Evolutionary conservation across 306 rosid genomes (phyloP).

Genomic region (Prosopis cineraria): DNA sequence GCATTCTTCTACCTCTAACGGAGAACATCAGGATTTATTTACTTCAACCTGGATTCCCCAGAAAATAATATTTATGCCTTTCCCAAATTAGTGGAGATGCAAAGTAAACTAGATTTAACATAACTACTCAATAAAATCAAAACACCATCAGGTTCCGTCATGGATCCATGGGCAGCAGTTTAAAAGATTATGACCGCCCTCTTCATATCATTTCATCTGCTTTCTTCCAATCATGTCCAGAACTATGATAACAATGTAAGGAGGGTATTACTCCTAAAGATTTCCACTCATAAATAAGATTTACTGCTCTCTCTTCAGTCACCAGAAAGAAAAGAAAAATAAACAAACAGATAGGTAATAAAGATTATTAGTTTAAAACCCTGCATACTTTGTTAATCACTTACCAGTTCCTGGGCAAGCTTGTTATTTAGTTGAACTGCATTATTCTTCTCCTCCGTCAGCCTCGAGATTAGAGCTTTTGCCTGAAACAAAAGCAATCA

Average conservation of each 20-base stretch:
- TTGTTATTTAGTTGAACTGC: slow-evolving; percentile 67
- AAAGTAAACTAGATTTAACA: background rate
- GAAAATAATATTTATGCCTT: background rate
- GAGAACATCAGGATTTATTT: slow-evolving; percentile 4
- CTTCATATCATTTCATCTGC: background rate
- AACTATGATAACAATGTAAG: slow-evolving; percentile 5
- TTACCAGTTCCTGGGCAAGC: slow-evolving; percentile 91
- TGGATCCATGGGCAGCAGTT: slow-evolving; percentile 1
- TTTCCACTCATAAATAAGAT: background rate
- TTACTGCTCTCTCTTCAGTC: background rate
- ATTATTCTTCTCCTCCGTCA: slow-evolving; percentile 73
- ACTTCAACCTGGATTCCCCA: slow-evolving; percentile 10
- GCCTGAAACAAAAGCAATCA: slow-evolving; percentile 55
- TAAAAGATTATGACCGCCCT: background rate
- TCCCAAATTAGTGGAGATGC: background rate
- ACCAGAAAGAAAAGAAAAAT: slow-evolving; percentile 7
- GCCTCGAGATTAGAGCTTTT: slow-evolving; percentile 63
- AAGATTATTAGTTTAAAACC: background rate
- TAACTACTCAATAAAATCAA: background rate
- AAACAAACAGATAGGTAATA: slow-evolving; percentile 18
- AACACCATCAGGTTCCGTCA: slow-evolving; percentile 7
- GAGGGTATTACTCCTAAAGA: background rate
- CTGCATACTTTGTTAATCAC: slow-evolving; percentile 23
- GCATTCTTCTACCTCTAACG: slow-evolving; percentile 15
- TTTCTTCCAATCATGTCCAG: background rate